Evolutionary conservation across 1,284 basidiomycete genomes (phyloP), one percentile per base, ranked within the genome.

Genomic region (Chalciporus sp.): DNA sequence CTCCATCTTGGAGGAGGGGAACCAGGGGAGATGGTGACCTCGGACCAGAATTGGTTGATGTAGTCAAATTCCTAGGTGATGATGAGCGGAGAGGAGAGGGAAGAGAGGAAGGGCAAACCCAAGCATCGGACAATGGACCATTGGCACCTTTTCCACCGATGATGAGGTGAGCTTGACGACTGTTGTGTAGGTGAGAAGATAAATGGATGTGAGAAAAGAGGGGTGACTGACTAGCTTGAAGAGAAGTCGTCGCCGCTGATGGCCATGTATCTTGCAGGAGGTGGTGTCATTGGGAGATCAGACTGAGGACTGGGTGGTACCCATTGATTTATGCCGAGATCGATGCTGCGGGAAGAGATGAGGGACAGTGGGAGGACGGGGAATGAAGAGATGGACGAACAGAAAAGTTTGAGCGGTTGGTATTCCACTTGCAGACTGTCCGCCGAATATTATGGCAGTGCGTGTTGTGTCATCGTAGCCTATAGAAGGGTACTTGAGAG

Each of bases 381-480:
- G 12, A 28, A 10, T 1, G 10, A 16, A 19, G 27, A 45, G 17
- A 41, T 0, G 41, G 37, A 56, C 59, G 48, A 59, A 89, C 84
- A 90, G 74, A 65, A 83, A 88, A 2, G 89, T 91, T 60, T 81
- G 74, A 2, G 79, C 79, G 60, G 85, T 83, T 35, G 80, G 76
- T 47, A 88, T 75, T 17, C 85, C 85, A 57, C 78, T 78, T 53
- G 80, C 74, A 2, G 88, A 86, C 70, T 88, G 79, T 47, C 89
- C 89, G 52, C 89, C 89, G 65, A 90, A 92, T 50, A 92, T 76
- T 58, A 92, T 72, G 49, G 92, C 70, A 12, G 76, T 79, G 51
- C 81, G 77, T 61, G 79, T 78, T 48, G 56, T 61, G 51, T 81
- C 76, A 61, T 85, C 78, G 58, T 84, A 86, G 16, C 86, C 87